phyloP scores from a whole-genome alignment of 495 filamentous ascomycete genomes.

The Pseudevernia furfuracea region DNA sequence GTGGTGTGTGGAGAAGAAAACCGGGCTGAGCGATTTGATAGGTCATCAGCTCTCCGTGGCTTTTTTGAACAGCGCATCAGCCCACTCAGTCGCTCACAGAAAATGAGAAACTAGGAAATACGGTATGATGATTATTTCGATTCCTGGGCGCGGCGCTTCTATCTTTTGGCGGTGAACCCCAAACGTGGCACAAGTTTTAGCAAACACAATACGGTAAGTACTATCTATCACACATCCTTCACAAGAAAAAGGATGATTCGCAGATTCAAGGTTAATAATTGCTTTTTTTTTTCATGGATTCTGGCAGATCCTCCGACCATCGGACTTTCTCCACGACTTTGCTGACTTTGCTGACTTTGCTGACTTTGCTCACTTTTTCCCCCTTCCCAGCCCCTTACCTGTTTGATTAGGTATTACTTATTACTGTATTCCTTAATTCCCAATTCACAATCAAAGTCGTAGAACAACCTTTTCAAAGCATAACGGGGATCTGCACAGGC shows the following conservation, averaged over 20 bases:
- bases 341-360: neutral
- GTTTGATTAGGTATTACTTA: too few relatives aligned
- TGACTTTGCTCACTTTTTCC: neutral
- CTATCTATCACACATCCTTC: neutral
- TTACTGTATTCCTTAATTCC: too few relatives aligned
- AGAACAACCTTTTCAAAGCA: constrained; percentile 4
- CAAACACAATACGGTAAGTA: constrained; percentile 1
- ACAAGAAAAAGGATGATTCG: neutral
- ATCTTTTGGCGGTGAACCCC: constrained; percentile 5
- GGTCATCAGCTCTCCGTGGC: constrained; percentile 8
- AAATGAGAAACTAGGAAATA: too few relatives aligned
- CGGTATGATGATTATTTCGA: too few relatives aligned
- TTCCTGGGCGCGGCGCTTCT: constrained; percentile 9
- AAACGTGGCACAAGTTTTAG: neutral
- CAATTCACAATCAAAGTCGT: too few relatives aligned
- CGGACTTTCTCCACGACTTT: neutral
- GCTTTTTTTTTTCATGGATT: neutral
- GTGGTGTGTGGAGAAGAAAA: constrained; percentile 15
- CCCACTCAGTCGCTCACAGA: constrained; percentile 10
- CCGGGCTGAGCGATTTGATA: constrained; percentile 3
- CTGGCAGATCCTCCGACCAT: neutral
- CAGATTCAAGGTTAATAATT: neutral
- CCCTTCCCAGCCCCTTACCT: neutral
- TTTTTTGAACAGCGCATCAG: constrained; percentile 20
- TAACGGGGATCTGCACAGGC: constrained; percentile 14